Evolutionary conservation across 176 grass and related monocot genomes (phyloP).

Genomic region (Typha latifolia): DNA sequence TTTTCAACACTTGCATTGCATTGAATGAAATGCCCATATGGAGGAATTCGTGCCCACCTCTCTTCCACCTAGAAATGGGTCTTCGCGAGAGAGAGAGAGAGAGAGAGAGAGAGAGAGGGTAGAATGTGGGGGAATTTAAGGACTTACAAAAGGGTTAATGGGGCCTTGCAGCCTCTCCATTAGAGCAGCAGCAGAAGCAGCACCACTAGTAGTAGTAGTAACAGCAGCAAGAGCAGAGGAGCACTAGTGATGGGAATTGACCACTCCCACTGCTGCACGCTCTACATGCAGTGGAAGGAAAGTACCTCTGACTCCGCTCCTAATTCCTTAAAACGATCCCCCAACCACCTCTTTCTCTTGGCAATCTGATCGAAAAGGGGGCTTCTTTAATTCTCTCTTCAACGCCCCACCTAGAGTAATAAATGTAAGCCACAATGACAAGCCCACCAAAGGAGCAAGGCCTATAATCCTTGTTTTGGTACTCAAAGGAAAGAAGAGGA

Average conservation of each 20-base stretch:
- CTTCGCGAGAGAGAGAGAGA: conserved; percentile 3
- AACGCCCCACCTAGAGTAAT: neutral
- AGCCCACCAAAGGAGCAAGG: neutral
- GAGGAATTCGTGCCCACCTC: neutral
- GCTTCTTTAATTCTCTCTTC: conserved; percentile 4
- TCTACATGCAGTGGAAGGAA: neutral
- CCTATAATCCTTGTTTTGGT: neutral
- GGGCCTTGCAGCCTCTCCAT: conserved; percentile 70
- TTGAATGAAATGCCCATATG: conserved; percentile 49
- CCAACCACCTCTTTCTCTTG: neutral
- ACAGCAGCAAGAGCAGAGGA: too few species aligned
- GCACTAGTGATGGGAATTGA: neutral
- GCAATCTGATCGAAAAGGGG: neutral
- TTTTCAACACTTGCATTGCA: conserved; percentile 25
- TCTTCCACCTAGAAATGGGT: neutral
- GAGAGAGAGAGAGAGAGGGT: neutral
- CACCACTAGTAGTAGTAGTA: neutral
- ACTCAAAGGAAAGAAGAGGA: neutral
- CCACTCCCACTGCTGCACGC: neutral
- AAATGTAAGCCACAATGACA: neutral
- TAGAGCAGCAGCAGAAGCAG: conserved; percentile 3
- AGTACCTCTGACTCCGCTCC: neutral
- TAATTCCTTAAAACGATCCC: neutral
- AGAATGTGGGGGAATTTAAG: conserved; percentile 1
- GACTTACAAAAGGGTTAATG: conserved; percentile 65